phyloP scores from a whole-genome alignment of 768 basidiomycete species.

The Suillus plorans region DNA sequence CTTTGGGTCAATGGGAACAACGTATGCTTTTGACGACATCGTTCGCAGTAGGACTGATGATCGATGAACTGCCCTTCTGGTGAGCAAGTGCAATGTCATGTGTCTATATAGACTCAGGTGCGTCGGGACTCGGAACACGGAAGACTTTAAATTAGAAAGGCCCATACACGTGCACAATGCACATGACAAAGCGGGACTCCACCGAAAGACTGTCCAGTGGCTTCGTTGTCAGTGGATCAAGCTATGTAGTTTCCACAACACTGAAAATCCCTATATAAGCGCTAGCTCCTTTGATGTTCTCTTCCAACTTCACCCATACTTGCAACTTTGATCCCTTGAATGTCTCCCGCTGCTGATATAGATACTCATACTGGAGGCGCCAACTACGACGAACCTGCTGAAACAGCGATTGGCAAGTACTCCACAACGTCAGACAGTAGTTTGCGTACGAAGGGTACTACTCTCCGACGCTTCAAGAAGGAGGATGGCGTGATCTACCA shows the following conservation, averaged over 20 bases:
- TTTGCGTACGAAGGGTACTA: background rate
- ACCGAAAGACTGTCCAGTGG: background rate
- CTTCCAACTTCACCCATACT: background rate
- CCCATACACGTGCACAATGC: background rate
- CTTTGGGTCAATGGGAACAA: conserved; percentile 59
- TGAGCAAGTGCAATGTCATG: conserved; percentile 20
- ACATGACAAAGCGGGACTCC: too few relatives aligned
- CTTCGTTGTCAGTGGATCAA: background rate
- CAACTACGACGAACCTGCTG: background rate
- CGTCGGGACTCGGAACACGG: conserved; percentile 4
- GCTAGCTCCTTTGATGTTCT: background rate
- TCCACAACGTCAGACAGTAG: background rate
- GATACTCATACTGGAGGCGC: background rate
- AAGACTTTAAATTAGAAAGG: background rate
- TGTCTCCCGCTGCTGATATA: background rate
- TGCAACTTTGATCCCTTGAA: background rate
- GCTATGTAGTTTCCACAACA: background rate
- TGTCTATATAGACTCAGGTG: conserved; percentile 8
- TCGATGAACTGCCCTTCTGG: conserved; percentile 18
- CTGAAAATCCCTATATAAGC: background rate
- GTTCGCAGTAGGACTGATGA: conserved; percentile 27
- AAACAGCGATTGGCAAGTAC: background rate
- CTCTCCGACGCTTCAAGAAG: background rate
- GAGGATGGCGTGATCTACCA: background rate
- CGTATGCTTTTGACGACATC: conserved; percentile 56